phyloP scores from a whole-genome alignment of 2,329 filamentous ascomycete genomes.

The Emericellopsis atlantica region DNA sequence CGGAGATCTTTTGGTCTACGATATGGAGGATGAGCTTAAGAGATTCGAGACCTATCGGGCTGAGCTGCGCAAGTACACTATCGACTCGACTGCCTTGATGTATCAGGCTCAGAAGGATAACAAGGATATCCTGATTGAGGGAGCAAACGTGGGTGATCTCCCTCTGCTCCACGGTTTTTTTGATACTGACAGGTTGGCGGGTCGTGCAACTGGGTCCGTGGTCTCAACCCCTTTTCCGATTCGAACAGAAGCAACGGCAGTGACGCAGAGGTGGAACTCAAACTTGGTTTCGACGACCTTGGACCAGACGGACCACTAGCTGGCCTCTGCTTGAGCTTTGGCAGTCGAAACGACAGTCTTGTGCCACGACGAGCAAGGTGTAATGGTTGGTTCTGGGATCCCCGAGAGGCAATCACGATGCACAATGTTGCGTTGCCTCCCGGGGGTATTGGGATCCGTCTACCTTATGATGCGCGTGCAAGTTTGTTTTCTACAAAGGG shows the following conservation, averaged over 20 bases:
- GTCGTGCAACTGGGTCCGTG: constrained; percentile 7
- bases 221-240: not conserved
- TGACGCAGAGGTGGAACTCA: not conserved
- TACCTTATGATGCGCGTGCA: not conserved
- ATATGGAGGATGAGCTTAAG: constrained; percentile 57
- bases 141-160: constrained; percentile 30
- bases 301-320: not conserved
- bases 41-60: constrained; percentile 46
- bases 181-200: constrained; percentile 2
- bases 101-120: constrained; percentile 44
- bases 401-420: not conserved
- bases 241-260: not conserved
- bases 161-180: constrained; percentile 2
- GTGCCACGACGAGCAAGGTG: not conserved
- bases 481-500: not conserved
- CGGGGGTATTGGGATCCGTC: not conserved
- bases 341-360: not conserved
- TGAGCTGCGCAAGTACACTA: constrained; percentile 44
- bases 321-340: not conserved
- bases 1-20: constrained; percentile 51
- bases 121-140: constrained; percentile 54
- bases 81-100: constrained; percentile 57
- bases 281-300: not conserved
- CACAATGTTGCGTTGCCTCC: not conserved
- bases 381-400: not conserved